phyloP scores from a whole-genome alignment of 2,329 filamentous ascomycete genomes.

The Verruconis gallopava region DNA sequence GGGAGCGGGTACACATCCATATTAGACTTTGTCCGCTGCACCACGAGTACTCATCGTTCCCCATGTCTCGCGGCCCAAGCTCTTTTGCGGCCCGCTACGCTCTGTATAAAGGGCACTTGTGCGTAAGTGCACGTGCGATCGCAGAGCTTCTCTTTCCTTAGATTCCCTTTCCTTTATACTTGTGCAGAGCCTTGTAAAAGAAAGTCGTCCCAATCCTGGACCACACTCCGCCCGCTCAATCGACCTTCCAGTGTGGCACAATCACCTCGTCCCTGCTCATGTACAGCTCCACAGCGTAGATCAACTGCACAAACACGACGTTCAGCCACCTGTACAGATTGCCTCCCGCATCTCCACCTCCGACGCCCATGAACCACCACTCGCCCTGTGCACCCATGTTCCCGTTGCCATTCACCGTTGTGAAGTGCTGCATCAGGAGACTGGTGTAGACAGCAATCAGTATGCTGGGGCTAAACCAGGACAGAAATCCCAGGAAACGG shows the following conservation, averaged over 20 bases:
- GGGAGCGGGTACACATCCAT: too few species aligned
- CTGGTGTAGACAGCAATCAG: constrained; percentile 95
- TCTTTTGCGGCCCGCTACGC: too few species aligned
- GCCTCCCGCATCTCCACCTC: constrained; percentile 68
- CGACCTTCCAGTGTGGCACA: constrained; percentile 82
- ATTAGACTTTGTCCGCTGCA: too few species aligned
- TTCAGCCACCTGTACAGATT: constrained; percentile 94
- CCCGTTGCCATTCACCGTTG: constrained; percentile 48
- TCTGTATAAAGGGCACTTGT: too few species aligned
- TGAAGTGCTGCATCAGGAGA: constrained; percentile 88
- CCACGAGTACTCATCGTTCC: too few species aligned
- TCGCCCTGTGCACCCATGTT: constrained; percentile 46
- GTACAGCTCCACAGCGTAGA: constrained; percentile 85
- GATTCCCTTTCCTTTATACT: too few species aligned
- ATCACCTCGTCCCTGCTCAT: constrained; percentile 63
- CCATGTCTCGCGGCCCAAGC: too few species aligned
- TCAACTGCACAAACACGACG: constrained; percentile 70
- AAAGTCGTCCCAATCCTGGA: too few species aligned
- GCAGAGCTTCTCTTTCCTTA: too few species aligned
- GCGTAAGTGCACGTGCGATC: too few species aligned
- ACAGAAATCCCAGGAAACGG: constrained; percentile 68
- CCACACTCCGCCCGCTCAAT: too few species aligned
- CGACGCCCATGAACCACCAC: constrained; percentile 60
- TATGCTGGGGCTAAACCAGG: constrained; percentile 90
- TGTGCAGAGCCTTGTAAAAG: too few species aligned